Percentiles rank a stretch among this genome's conserved stretches.
These are phyloP conservation scores for Heliocybe sulcata DNA, from an alignment of 1,284 basidiomycete species.

Conservation along the genomic window DNA sequence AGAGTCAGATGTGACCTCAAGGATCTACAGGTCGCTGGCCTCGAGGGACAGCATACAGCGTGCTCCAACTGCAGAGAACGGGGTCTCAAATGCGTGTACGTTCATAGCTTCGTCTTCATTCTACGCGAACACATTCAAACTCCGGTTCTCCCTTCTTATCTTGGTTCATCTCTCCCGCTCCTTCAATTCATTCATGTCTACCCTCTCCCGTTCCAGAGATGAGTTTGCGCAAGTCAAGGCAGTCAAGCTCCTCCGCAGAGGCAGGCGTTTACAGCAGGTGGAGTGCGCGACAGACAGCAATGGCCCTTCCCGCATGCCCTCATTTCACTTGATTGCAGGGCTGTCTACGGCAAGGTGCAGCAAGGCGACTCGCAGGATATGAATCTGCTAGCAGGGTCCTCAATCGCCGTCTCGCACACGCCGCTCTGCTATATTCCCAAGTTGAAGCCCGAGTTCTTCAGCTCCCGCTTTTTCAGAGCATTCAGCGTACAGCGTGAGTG, in stretches of 20 bases:
- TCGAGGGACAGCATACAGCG: constrained; percentile 42
- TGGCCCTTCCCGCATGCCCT: constrained; percentile 5
- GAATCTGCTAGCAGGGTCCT: neutral
- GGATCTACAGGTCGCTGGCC: constrained; percentile 45
- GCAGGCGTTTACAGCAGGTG: constrained; percentile 80
- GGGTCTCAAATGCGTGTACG: constrained; percentile 80
- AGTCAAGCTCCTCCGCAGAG: constrained; percentile 76
- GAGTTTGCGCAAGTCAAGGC: constrained; percentile 85
- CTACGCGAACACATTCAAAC: constrained; percentile 6
- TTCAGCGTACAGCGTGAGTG: constrained; percentile 75
- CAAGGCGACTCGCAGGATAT: constrained; percentile 19
- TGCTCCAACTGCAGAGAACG: constrained; percentile 88
- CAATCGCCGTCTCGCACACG: constrained; percentile 14
- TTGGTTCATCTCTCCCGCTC: constrained; percentile 2
- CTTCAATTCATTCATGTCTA: constrained; percentile 4
- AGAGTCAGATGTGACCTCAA: constrained; percentile 81
- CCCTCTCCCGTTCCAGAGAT: constrained; percentile 43
- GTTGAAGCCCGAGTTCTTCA: constrained; percentile 72
- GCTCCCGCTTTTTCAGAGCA: constrained; percentile 74
- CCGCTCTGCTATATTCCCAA: constrained; percentile 51
- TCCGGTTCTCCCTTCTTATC: constrained; percentile 9
- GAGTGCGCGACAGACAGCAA: constrained; percentile 26
- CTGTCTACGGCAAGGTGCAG: constrained; percentile 35
- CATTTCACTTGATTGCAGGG: constrained; percentile 17
- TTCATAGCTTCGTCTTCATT: constrained; percentile 12